Evolutionary conservation across 768 basidiomycete genomes (phyloP).

Genomic region (Pleurotus ostreatus): DNA sequence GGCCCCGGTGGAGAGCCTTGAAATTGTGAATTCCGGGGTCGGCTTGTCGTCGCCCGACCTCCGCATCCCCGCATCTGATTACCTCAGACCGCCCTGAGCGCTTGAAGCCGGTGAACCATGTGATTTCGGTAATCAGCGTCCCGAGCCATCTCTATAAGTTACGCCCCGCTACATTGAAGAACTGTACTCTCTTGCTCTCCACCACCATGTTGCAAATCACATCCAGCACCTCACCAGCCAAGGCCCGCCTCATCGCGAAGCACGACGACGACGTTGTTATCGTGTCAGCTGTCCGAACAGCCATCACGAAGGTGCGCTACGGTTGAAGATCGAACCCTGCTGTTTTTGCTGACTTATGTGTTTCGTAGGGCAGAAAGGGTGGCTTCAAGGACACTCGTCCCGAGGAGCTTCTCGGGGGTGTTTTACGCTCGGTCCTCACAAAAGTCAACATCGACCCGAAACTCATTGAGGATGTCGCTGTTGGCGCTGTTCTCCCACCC

Average conservation of each 20-base stretch:
- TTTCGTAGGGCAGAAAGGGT: constrained; percentile 68
- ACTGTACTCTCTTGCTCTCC: too few species aligned
- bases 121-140: too few species aligned
- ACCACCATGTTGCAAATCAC: constrained; percentile 5
- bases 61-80: too few species aligned
- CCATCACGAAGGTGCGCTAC: constrained; percentile 77
- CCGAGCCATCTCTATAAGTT: too few species aligned
- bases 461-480: constrained; percentile 79
- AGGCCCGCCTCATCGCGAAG: constrained; percentile 63
- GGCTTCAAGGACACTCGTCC: constrained; percentile 89
- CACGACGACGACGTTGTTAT: constrained; percentile 88
- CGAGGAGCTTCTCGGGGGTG: constrained; percentile 74
- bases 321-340: neutral
- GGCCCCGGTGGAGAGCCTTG: too few species aligned
- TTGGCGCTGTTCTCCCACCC: constrained; percentile 87
- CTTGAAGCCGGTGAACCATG: too few species aligned
- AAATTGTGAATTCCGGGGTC: too few species aligned
- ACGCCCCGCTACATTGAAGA: too few species aligned
- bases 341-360: constrained; percentile 5
- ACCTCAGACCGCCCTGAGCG: too few species aligned
- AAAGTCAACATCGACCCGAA: constrained; percentile 69
- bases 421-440: constrained; percentile 70
- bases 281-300: constrained; percentile 82
- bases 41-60: too few species aligned
- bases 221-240: constrained; percentile 28